A percentile compares a stretch with the other conserved stretches of the same genome.
These are phyloP conservation scores for Paracoccidioides brasiliensis DNA, from an alignment of 2,329 filamentous ascomycete genomes.

Conservation along the genomic window DNA sequence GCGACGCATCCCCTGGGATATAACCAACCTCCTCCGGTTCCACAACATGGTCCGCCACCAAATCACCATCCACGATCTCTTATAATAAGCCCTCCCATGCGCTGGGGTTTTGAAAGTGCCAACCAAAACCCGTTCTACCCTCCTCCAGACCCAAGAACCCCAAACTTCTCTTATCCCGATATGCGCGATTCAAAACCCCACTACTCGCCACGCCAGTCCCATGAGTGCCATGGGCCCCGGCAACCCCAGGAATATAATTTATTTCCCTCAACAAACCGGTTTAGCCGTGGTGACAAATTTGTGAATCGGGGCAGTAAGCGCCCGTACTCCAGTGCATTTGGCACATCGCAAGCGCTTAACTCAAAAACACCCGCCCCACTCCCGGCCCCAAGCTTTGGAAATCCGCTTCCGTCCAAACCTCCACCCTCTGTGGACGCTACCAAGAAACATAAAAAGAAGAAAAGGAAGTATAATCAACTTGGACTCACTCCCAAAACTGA, in stretches of 20 bases:
- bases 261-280: conserved; percentile 9
- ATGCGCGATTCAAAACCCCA: conserved; percentile 19
- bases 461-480: conserved; percentile 33
- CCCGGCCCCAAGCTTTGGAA: conserved; percentile 33
- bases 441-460: conserved; percentile 30
- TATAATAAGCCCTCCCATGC: conserved; percentile 43
- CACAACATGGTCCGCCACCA: conserved; percentile 11
- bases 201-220: neutral
- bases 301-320: conserved; percentile 22
- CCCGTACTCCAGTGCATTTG: conserved; percentile 23
- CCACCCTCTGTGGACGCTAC: conserved; percentile 23
- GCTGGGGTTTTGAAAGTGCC: conserved; percentile 39
- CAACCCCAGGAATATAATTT: conserved; percentile 13
- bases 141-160: conserved; percentile 28
- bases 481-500: conserved; percentile 35
- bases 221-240: conserved; percentile 10
- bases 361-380: conserved; percentile 28
- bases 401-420: conserved; percentile 28
- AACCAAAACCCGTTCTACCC: neutral
- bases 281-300: conserved; percentile 10
- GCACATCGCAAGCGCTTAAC: conserved; percentile 5
- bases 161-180: conserved; percentile 33
- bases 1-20: conserved; percentile 9
- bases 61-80: conserved; percentile 18
- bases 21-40: conserved; percentile 9